phyloP scores from a whole-genome alignment of 2,329 filamentous ascomycete species.

The Ceratocystiopsis minuta region DNA sequence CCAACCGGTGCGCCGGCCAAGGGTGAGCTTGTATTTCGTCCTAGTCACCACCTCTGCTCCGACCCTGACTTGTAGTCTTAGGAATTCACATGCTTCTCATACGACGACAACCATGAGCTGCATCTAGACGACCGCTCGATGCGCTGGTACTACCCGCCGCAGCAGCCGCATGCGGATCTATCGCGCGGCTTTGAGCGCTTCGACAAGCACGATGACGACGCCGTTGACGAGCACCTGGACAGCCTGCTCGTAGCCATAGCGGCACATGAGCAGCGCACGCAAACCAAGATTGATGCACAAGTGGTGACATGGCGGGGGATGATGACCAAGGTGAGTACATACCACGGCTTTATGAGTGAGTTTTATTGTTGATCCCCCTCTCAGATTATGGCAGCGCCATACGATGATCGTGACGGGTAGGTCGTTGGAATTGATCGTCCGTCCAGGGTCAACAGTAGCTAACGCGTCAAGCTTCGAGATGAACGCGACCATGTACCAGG shows the following conservation, averaged over 20 bases:
- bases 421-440: conserved; percentile 9
- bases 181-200: conserved; percentile 70
- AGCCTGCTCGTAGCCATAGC: conserved; percentile 62
- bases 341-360: not conserved
- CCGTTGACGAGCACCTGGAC: conserved; percentile 72
- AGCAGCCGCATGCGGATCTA: conserved; percentile 48
- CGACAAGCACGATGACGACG: conserved; percentile 56
- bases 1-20: conserved; percentile 57
- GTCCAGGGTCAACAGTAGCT: not conserved
- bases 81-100: conserved; percentile 90
- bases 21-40: conserved; percentile 18
- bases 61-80: conserved; percentile 16
- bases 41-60: not conserved
- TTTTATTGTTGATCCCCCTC: not conserved
- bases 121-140: conserved; percentile 61
- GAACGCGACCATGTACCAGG: conserved; percentile 55
- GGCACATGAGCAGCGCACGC: conserved; percentile 50
- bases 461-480: conserved; percentile 57
- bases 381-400: conserved; percentile 73
- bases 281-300: conserved; percentile 53
- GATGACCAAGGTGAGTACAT: conserved; percentile 70
- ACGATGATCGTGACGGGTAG: conserved; percentile 63
- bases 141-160: conserved; percentile 72
- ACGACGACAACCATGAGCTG: conserved; percentile 66
- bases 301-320: conserved; percentile 91